phyloP scores from a whole-genome alignment of 352 stramenopile species.

The Blastocystis sp. region DNA sequence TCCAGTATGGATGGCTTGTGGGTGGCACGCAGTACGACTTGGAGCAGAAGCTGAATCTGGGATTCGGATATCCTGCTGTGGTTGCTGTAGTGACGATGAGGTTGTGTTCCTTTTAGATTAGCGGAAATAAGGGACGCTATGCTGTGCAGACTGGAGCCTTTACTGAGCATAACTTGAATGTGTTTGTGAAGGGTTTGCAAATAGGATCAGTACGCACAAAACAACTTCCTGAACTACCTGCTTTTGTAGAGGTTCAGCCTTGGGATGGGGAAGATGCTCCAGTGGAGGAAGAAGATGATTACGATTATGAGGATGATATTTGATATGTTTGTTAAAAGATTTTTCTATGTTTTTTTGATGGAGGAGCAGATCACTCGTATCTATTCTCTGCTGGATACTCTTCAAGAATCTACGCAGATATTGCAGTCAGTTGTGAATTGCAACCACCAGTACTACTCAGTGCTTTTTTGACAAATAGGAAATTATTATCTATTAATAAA shows the following conservation, averaged over 20 bases:
- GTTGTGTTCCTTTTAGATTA: neutral
- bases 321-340: neutral
- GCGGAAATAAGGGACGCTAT: conserved; percentile 59
- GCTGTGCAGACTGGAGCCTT: conserved; percentile 32
- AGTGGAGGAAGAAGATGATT: conserved; percentile 26
- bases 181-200: conserved; percentile 59
- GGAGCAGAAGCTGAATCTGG: conserved; percentile 62
- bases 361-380: neutral
- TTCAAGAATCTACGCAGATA: neutral
- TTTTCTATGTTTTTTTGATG: neutral
- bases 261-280: conserved; percentile 61
- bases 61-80: conserved; percentile 58
- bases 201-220: conserved; percentile 2
- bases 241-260: conserved; percentile 40
- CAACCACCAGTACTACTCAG: neutral
- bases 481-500: neutral
- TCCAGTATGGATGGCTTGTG: conserved; percentile 54
- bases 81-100: neutral
- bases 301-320: conserved; percentile 55
- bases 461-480: neutral
- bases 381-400: neutral
- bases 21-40: conserved; percentile 58
- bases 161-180: conserved; percentile 56
- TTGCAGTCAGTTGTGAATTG: neutral
- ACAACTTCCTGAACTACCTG: conserved; percentile 3